These are phyloP conservation scores for Bruguiera hainesii DNA, from an alignment of 441 rosid genomes.

Conservation along the genomic window DNA sequence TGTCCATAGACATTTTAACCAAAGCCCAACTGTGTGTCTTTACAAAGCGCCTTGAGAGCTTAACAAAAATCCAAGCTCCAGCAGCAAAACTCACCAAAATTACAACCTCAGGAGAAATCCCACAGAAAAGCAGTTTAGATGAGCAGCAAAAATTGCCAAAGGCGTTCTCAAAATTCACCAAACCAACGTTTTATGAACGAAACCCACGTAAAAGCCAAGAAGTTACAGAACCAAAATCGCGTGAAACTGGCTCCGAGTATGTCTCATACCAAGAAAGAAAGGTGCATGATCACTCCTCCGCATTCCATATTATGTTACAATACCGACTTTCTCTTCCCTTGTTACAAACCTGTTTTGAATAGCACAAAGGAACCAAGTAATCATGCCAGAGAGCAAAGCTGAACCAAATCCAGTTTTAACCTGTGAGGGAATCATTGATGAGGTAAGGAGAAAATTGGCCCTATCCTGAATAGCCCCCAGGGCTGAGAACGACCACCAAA, in stretches of 20 bases:
- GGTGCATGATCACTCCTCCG: slow-evolving; percentile 26
- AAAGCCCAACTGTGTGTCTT: slow-evolving; percentile 36
- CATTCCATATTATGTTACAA: slow-evolving; percentile 29
- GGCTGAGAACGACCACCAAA: slow-evolving; percentile 36
- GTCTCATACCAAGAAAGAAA: slow-evolving; percentile 25
- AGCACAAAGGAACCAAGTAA: slow-evolving; percentile 34
- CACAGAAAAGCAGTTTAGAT: slow-evolving; percentile 19
- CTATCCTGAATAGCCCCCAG: slow-evolving; percentile 30
- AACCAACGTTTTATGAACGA: slow-evolving; percentile 19
- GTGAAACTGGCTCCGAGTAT: slow-evolving; percentile 19
- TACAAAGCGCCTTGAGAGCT: slow-evolving; percentile 34
- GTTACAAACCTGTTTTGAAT: slow-evolving; percentile 23
- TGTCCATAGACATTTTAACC: slow-evolving; percentile 56
- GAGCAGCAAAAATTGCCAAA: slow-evolving; percentile 6
- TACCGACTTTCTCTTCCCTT: slow-evolving; percentile 26
- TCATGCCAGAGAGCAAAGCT: slow-evolving; percentile 44
- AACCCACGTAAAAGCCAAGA: slow-evolving; percentile 19
- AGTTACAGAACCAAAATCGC: slow-evolving; percentile 18
- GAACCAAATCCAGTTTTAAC: slow-evolving; percentile 43
- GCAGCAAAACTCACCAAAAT: slow-evolving; percentile 47
- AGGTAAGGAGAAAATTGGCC: slow-evolving; percentile 35
- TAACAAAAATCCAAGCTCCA: slow-evolving; percentile 39
- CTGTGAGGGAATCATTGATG: slow-evolving; percentile 53
- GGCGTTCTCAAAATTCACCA: slow-evolving; percentile 27
- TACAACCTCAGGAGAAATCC: slow-evolving; percentile 19